Percentiles rank a stretch among this genome's conserved stretches.
Conservation (phyloP, 306 rosid genomes). For the Styphnolobium japonicum region DNA sequence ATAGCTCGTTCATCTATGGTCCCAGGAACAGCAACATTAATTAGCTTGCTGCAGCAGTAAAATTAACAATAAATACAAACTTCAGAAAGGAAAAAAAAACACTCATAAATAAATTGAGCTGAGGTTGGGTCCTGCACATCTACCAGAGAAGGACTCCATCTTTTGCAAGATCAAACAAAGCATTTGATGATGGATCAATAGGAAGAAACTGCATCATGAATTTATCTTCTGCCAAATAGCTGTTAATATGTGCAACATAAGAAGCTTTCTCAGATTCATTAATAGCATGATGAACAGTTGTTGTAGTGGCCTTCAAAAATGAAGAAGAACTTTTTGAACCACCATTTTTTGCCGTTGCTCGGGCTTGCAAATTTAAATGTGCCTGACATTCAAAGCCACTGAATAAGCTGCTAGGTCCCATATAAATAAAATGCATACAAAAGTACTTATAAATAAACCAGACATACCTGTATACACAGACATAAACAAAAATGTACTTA, state of each 20-base stretch:
- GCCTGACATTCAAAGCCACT: conserved; percentile 56
- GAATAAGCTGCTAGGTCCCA: conserved; percentile 17
- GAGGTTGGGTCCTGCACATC: conserved; percentile 25
- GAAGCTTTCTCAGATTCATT: conserved; percentile 95
- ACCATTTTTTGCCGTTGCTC: conserved; percentile 56
- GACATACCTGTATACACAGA: not conserved
- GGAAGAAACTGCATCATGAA: conserved; percentile 86
- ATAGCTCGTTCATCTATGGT: conserved; percentile 99
- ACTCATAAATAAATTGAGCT: not conserved
- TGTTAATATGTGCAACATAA: conserved; percentile 87
- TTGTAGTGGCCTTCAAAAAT: conserved; percentile 91
- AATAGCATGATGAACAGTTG: conserved; percentile 82
- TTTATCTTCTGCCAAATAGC: conserved; percentile 77
- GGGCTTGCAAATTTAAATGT: conserved; percentile 66
- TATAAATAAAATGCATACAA: conserved; percentile 6
- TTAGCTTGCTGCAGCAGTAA: conserved; percentile 78
- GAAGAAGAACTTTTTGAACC: conserved; percentile 69
- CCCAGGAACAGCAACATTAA: conserved; percentile 96
- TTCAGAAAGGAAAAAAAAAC: not conserved
- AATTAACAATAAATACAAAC: conserved; percentile 31
- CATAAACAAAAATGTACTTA: not conserved
- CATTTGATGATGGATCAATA: conserved; percentile 69
- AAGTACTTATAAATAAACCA: not conserved
- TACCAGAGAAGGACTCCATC: conserved; percentile 99
- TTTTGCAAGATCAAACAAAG: conserved; percentile 85